Percentiles rank a stretch among this genome's conserved stretches.
phyloP scores from a whole-genome alignment of 1,139 yeast species.

The Spathaspora sp. region DNA sequence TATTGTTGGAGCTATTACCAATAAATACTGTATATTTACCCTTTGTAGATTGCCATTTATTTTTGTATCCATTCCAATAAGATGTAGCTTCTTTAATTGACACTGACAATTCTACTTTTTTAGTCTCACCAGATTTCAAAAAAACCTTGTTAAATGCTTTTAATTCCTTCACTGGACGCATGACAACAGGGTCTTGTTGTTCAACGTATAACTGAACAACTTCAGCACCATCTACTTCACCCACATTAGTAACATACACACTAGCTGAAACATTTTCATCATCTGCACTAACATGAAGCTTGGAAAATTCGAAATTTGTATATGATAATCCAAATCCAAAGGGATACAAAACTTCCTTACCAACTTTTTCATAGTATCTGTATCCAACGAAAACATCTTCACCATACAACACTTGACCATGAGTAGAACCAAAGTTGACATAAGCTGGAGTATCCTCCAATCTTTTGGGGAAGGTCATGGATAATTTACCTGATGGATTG shows the following conservation, averaged over 20 bases:
- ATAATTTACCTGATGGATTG: slow-evolving; percentile 27
- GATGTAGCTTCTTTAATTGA: slow-evolving; percentile 52
- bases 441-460: slow-evolving; percentile 24
- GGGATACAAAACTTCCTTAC: slow-evolving; percentile 20
- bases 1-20: slow-evolving; percentile 36
- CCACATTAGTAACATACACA: slow-evolving; percentile 39
- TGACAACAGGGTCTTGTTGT: slow-evolving; percentile 37
- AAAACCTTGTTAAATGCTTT: slow-evolving; percentile 53
- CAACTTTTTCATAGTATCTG: slow-evolving; percentile 24
- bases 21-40: slow-evolving; percentile 50
- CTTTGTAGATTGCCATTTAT: slow-evolving; percentile 51
- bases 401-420: slow-evolving; percentile 26
- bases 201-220: slow-evolving; percentile 46
- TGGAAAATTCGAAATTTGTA: slow-evolving; percentile 18
- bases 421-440: slow-evolving; percentile 22
- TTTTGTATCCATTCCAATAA: slow-evolving; percentile 49
- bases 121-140: slow-evolving; percentile 39
- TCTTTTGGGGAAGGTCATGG: slow-evolving; percentile 25
- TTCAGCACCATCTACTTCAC: slow-evolving; percentile 42
- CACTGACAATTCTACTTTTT: slow-evolving; percentile 32
- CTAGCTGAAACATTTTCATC: slow-evolving; percentile 16
- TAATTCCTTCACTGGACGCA: slow-evolving; percentile 55
- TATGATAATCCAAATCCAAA: slow-evolving; percentile 28
- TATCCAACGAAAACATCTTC: slow-evolving; percentile 29
- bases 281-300: slow-evolving; percentile 14